Percentiles rank a stretch among this genome's conserved stretches.
Conservation (phyloP, 345 rosid species). For the Hibiscus trionum region DNA sequence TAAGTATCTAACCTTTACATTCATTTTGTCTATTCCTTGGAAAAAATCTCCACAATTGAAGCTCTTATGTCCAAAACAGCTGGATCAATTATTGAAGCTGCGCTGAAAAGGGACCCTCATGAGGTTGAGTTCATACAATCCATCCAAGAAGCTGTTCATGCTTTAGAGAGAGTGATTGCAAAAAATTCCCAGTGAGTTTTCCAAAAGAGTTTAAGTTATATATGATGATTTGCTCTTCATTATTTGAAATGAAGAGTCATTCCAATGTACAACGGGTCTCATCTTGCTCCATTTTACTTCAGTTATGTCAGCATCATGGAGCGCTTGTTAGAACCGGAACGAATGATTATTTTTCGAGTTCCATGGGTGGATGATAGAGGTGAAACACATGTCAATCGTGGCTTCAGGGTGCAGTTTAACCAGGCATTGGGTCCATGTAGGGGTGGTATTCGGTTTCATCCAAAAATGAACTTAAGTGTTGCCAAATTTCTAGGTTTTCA, state of each 20-base stretch:
- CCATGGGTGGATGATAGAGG: slow-evolving; percentile 99
- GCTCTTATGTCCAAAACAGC: slow-evolving; percentile 99
- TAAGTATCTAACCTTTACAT: slow-evolving; percentile 9
- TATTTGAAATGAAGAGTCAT: slow-evolving; percentile 11
- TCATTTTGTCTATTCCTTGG: slow-evolving; percentile 10
- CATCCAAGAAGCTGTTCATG: slow-evolving; percentile 93
- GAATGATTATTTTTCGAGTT: slow-evolving; percentile 85
- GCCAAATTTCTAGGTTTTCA: slow-evolving; percentile 92
- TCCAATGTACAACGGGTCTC: slow-evolving; percentile 9
- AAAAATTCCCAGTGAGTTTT: slow-evolving; percentile 89
- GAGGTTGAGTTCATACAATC: slow-evolving; percentile 90
- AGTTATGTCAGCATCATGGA: slow-evolving; percentile 97
- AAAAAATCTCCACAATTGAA: slow-evolving; percentile 38
- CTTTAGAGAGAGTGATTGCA: slow-evolving; percentile 95
- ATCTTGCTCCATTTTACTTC: slow-evolving; percentile 27
- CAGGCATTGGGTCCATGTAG: slow-evolving; percentile 96
- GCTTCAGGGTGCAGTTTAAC: slow-evolving; percentile 90
- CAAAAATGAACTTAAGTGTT: slow-evolving; percentile 79
- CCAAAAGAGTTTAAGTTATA: slow-evolving; percentile 13
- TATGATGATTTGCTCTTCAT: slow-evolving; percentile 20
- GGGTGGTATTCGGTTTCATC: slow-evolving; percentile 95
- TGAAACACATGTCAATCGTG: slow-evolving; percentile 93
- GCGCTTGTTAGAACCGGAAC: slow-evolving; percentile 88
- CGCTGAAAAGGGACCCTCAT: slow-evolving; percentile 87
- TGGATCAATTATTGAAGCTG: slow-evolving; percentile 92